Conservation (phyloP, 495 filamentous ascomycete species). For the Beverwykella pulmonaria region DNA sequence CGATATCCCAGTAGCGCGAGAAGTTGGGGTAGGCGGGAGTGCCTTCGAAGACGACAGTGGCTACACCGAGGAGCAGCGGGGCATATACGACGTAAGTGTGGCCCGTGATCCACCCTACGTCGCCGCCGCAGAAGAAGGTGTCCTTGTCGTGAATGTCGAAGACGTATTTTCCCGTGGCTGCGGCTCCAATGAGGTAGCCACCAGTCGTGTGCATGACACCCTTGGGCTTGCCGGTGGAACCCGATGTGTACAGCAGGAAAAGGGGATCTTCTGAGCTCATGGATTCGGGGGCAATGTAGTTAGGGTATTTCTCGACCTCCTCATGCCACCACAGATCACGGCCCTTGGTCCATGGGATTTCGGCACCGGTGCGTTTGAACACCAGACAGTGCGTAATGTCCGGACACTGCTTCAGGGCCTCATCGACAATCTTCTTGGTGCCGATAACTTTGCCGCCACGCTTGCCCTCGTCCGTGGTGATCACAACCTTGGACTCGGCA, state of each 20-base stretch:
- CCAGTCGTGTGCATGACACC: slow-evolving; percentile 98
- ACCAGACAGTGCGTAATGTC: slow-evolving; percentile 84
- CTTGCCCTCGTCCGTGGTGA: slow-evolving; percentile 96
- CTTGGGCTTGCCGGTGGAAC: slow-evolving; percentile 97
- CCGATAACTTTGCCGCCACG: slow-evolving; percentile 96
- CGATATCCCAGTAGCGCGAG: slow-evolving; percentile 98
- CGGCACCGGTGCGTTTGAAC: slow-evolving; percentile 92
- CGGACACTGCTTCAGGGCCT: slow-evolving; percentile 95
- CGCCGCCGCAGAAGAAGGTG: slow-evolving; percentile 94
- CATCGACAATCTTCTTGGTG: slow-evolving; percentile 99
- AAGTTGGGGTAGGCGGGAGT: slow-evolving; percentile 97
- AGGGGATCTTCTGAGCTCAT: slow-evolving; percentile 94
- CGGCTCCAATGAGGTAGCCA: slow-evolving; percentile 90
- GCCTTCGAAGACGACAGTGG: slow-evolving; percentile 98
- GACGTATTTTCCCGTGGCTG: slow-evolving; percentile 94
- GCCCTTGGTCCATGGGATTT: slow-evolving; percentile 85
- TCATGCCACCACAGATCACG: slow-evolving; percentile 98
- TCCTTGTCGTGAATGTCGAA: slow-evolving; percentile 97
- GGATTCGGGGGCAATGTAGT: slow-evolving; percentile 81
- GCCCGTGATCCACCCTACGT: slow-evolving; percentile 99
- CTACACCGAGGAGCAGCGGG: slow-evolving; percentile 85
- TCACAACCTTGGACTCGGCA: slow-evolving; percentile 85
- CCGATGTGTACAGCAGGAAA: slow-evolving; percentile 97
- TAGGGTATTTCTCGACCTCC: slow-evolving; percentile 92
- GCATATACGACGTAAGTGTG: slow-evolving; percentile 99